phyloP scores from a whole-genome alignment of 2,329 filamentous ascomycete genomes.

The Dendryphion nanum region DNA sequence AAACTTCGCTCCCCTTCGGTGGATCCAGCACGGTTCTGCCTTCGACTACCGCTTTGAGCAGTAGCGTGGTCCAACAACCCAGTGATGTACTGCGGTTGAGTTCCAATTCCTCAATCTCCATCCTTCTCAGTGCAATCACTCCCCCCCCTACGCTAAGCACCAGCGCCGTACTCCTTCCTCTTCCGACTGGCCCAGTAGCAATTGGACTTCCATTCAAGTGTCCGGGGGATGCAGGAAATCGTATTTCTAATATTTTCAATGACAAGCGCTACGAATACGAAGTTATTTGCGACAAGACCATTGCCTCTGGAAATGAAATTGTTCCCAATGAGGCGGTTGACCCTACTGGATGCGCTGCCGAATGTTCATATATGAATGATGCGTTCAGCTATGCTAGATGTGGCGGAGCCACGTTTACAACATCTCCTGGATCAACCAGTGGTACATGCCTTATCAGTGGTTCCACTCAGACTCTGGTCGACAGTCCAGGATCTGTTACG shows the following conservation, averaged over 20 bases:
- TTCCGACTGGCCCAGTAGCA: constrained; percentile 11
- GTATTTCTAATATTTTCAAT: constrained; percentile 23
- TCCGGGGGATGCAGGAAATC: constrained; percentile 14
- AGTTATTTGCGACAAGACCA: constrained; percentile 26
- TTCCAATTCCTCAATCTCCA: no score
- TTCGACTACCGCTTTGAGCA: constrained; percentile 4
- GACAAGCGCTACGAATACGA: constrained; percentile 23
- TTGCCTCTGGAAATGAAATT: constrained; percentile 17
- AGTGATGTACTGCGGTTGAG: no score
- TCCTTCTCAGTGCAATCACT: no score
- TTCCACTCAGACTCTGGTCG: constrained; percentile 7
- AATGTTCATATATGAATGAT: constrained; percentile 29
- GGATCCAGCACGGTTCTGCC: constrained; percentile 6
- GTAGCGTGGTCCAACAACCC: no score
- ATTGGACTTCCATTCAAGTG: constrained; percentile 27
- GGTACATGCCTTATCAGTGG: constrained; percentile 23
- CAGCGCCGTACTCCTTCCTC: constrained; percentile 3
- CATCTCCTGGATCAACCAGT: constrained; percentile 13
- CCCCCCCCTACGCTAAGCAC: neutral
- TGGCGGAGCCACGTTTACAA: constrained; percentile 20
- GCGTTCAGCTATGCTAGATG: constrained; percentile 19
- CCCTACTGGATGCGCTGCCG: constrained; percentile 23
- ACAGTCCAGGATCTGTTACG: constrained; percentile 17
- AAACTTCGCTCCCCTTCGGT: constrained; percentile 1
- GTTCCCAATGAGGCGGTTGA: constrained; percentile 15